phyloP scores from a whole-genome alignment of 2,329 filamentous ascomycete genomes.

The Arthrobotrys conoides region DNA sequence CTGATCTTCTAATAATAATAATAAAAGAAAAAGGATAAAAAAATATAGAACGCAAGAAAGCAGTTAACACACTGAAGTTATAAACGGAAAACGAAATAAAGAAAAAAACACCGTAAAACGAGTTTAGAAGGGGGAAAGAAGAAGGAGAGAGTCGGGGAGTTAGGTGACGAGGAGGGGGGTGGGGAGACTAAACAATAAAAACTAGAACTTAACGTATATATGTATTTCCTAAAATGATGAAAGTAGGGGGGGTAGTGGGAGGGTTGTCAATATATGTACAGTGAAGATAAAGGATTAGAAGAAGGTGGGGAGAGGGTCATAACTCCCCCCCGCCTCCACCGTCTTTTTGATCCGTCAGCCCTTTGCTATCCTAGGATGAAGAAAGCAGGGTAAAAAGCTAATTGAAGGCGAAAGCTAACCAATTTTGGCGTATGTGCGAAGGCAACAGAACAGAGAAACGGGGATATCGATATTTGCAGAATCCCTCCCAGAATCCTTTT shows the following conservation, averaged over 20 bases:
- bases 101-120: slow-evolving; percentile 20
- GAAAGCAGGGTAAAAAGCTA: not conserved
- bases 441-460: slow-evolving; percentile 7
- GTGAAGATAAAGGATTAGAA: slow-evolving; percentile 23
- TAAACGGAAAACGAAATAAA: not conserved
- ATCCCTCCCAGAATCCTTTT: not conserved
- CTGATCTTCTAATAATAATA: slow-evolving; percentile 14
- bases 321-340: not conserved
- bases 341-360: not conserved
- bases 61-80: slow-evolving; percentile 2
- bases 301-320: not conserved
- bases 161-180: not conserved
- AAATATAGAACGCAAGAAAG: not conserved
- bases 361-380: not conserved
- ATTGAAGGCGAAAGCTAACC: not conserved
- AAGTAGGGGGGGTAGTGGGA: not conserved
- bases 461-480: slow-evolving; percentile 27
- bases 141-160: no score
- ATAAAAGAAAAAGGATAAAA: not conserved
- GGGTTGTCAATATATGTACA: slow-evolving; percentile 44
- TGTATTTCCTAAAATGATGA: slow-evolving; percentile 19
- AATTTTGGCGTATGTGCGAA: slow-evolving; percentile 42
- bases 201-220: slow-evolving; percentile 56
- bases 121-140: not conserved
- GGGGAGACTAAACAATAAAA: slow-evolving; percentile 43